These are phyloP conservation scores for Aspergillus versicolor DNA, from an alignment of 2,329 filamentous ascomycete species.

Conservation along the genomic window DNA sequence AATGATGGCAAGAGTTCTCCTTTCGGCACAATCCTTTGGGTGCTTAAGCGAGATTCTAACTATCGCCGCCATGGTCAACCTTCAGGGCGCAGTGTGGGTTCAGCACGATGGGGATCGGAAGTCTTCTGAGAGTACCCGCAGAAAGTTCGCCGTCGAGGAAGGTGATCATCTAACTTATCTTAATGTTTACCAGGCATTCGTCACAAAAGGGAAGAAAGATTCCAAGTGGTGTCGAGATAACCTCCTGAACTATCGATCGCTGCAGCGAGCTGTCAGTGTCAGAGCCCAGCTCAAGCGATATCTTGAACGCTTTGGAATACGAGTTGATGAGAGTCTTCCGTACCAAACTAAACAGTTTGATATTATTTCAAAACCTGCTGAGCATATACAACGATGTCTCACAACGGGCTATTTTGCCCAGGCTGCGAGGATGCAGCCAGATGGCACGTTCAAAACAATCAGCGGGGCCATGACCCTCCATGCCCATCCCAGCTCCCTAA, in stretches of 20 bases:
- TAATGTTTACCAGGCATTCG: constrained; percentile 89
- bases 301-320: constrained; percentile 78
- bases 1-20: constrained; percentile 88
- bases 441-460: constrained; percentile 87
- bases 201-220: constrained; percentile 79
- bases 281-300: constrained; percentile 82
- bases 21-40: constrained; percentile 70
- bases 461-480: constrained; percentile 74
- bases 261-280: constrained; percentile 81
- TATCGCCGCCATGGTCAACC: constrained; percentile 89
- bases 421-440: constrained; percentile 87
- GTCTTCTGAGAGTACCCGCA: constrained; percentile 68
- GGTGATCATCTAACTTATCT: constrained; percentile 90
- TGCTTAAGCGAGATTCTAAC: constrained; percentile 85
- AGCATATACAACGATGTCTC: constrained; percentile 79
- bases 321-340: constrained; percentile 60
- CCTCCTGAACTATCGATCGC: constrained; percentile 79
- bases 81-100: constrained; percentile 82
- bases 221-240: constrained; percentile 84
- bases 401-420: constrained; percentile 91
- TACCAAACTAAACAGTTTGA: constrained; percentile 31
- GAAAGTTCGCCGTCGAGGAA: constrained; percentile 87
- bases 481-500: constrained; percentile 86
- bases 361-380: constrained; percentile 54
- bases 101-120: constrained; percentile 76